Conservation (phyloP, 169 alveolate genomes). For the Theileria orientalis region DNA sequence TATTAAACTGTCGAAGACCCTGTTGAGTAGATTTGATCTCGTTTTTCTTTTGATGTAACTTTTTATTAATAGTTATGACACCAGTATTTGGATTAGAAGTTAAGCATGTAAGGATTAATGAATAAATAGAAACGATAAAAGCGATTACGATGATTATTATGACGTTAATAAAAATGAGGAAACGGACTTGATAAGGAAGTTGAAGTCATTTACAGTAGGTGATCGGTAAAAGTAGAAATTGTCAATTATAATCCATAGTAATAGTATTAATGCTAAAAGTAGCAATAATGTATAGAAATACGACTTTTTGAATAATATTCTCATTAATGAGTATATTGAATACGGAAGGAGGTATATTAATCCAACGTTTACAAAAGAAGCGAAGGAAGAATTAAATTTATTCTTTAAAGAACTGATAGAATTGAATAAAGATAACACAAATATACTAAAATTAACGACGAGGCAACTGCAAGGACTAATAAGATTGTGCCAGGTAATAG, state of each 20-base stretch:
- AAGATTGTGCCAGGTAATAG: slow-evolving; percentile 88
- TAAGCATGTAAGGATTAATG: neutral
- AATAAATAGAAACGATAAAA: neutral
- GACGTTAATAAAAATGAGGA: neutral
- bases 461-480: slow-evolving; percentile 87
- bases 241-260: too few species aligned
- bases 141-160: neutral
- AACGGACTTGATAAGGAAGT: neutral
- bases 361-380: slow-evolving; percentile 34
- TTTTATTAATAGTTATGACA: neutral
- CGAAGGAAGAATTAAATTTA: neutral
- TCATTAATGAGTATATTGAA: slow-evolving; percentile 30
- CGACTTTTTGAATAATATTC: slow-evolving; percentile 25
- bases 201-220: slow-evolving; percentile 3
- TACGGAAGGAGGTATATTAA: slow-evolving; percentile 31
- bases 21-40: slow-evolving; percentile 79
- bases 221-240: too few species aligned
- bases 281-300: neutral
- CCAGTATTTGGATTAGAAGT: neutral
- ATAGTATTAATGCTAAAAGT: neutral
- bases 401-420: slow-evolving; percentile 23
- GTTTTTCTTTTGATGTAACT: slow-evolving; percentile 61
- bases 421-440: neutral
- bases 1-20: slow-evolving; percentile 73
- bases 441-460: slow-evolving; percentile 73